Evolutionary conservation across 2,329 filamentous ascomycete genomes (phyloP), one percentile per base, ranked within the genome.

Genomic region (Hyphodiscus sp.): DNA sequence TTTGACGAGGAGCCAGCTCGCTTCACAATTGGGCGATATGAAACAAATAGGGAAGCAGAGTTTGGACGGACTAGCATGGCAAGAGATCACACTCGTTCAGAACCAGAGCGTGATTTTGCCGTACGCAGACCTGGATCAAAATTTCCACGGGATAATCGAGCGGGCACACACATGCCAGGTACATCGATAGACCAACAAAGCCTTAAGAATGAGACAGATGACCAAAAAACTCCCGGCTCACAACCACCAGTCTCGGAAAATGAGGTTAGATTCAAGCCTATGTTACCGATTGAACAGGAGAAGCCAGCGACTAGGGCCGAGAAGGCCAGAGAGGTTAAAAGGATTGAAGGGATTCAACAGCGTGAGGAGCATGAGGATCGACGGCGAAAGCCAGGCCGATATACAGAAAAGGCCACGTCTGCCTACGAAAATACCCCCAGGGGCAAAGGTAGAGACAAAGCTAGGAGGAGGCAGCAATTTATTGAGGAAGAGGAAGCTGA

Each of bases 391-490:
- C 45, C 45, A 9, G 18, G 19, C 10, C 45, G 45, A 46, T 46
- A 29, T 29, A 26, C 19, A 23, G 20, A 45, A 45, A 23, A 45
- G 18, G 23, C 4, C 23, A 8, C 23, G 23, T 19, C 55, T 11
- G 48, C 41, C 20, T 58, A 58, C 18, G 56, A 58, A 1, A 56
- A 54, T 50, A 44, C 51, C 10, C 57, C 61, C 7, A 63, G 60
- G 41, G 62, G 63, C 2, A 66, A 62, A 52, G 63, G 49, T 18
- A 63, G 58, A 58, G 65, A 67, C 33, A 66, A 64, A 48, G 61
- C 61, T n/a, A 64, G 55, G 43, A 58, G 67, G 51, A 60, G 63
- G 9, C 56, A 62, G 19, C 55, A 62, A 44, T 67, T 64, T 50
- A 49, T 49, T 29, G 53, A 52, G 7, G 49, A 61, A 10, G 67